Percentiles rank a stretch among this genome's conserved stretches.
Conservation (phyloP, 2,329 filamentous ascomycete genomes). For the Cryphonectria nitschkei region DNA sequence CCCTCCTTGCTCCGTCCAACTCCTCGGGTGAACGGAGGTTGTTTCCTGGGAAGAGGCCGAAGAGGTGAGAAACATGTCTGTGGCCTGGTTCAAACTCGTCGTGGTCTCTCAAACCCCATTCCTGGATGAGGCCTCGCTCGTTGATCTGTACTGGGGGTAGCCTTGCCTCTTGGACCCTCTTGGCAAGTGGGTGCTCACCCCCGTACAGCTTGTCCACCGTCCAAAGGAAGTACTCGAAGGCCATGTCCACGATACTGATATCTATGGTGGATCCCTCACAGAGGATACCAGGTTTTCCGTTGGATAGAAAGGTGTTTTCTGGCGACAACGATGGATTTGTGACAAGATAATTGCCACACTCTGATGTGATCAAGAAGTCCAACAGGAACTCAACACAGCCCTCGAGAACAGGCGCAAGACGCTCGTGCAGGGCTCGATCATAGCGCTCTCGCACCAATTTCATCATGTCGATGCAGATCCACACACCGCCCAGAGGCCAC, state of each 20-base stretch:
- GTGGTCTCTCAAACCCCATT: constrained; percentile 45
- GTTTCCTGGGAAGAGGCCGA: constrained; percentile 50
- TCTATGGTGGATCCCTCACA: constrained; percentile 53
- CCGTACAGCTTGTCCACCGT: constrained; percentile 29
- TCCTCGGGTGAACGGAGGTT: constrained; percentile 38
- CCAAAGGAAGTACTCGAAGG: constrained; percentile 35
- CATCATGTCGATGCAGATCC: constrained; percentile 37
- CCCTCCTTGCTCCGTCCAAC: constrained; percentile 36
- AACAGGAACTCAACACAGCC: constrained; percentile 39
- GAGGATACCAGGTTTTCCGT: constrained; percentile 44
- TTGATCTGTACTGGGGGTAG: constrained; percentile 37
- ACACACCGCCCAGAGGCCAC: constrained; percentile 37
- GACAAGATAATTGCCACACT: constrained; percentile 34
- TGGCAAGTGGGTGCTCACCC: constrained; percentile 11
- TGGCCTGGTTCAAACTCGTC: constrained; percentile 50
- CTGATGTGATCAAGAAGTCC: constrained; percentile 34
- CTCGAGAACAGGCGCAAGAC: constrained; percentile 36
- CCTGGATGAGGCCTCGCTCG: constrained; percentile 44
- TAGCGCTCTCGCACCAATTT: constrained; percentile 36
- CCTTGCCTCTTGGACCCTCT: constrained; percentile 32
- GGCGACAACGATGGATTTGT: constrained; percentile 43
- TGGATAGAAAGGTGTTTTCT: constrained; percentile 37
- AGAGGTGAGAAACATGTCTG: constrained; percentile 55
- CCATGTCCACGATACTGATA: constrained; percentile 44
- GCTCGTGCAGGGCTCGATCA: constrained; percentile 33